Percentiles rank a stretch among this genome's conserved stretches.
phyloP scores from a whole-genome alignment of 257 asterid species.

The Hygrophila difformis region DNA sequence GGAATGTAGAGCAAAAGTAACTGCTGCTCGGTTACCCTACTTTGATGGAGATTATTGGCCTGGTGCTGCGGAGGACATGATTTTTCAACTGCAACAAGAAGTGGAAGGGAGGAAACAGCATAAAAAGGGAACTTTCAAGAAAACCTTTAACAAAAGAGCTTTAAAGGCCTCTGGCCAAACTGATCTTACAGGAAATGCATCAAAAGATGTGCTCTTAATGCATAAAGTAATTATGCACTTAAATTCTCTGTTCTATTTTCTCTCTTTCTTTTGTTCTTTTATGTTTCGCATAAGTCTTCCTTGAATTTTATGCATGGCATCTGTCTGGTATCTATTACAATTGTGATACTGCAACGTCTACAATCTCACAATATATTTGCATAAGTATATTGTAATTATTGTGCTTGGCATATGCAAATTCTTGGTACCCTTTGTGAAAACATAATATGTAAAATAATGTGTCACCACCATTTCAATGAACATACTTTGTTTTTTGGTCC shows the following conservation, averaged over 20 bases:
- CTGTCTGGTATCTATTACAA: no score
- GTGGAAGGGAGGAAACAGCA: constrained; percentile 81
- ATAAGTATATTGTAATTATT: no score
- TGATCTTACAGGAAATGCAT: constrained; percentile 82
- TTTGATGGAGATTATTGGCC: constrained; percentile 99
- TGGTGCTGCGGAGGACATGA: constrained; percentile 98
- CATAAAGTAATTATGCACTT: constrained; percentile 49
- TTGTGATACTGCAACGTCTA: no score
- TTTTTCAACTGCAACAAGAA: constrained; percentile 78
- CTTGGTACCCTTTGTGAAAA: not conserved
- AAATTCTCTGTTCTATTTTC: not conserved
- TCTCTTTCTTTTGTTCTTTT: no score
- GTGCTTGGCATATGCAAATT: no score
- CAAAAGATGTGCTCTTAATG: constrained; percentile 84
- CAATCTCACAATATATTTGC: no score
- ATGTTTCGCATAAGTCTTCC: no score
- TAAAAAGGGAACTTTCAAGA: constrained; percentile 71
- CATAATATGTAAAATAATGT: no score
- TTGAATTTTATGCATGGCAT: no score
- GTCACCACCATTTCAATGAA: not conserved
- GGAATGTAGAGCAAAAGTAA: constrained; percentile 83
- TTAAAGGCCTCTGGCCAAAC: constrained; percentile 86
- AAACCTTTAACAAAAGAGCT: constrained; percentile 76
- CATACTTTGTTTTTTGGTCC: constrained; percentile 10
- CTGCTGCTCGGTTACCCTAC: constrained; percentile 93